Percentiles rank a stretch among this genome's conserved stretches.
phyloP scores from a whole-genome alignment of 2,329 filamentous ascomycete species.

The Fusarium sp. region DNA sequence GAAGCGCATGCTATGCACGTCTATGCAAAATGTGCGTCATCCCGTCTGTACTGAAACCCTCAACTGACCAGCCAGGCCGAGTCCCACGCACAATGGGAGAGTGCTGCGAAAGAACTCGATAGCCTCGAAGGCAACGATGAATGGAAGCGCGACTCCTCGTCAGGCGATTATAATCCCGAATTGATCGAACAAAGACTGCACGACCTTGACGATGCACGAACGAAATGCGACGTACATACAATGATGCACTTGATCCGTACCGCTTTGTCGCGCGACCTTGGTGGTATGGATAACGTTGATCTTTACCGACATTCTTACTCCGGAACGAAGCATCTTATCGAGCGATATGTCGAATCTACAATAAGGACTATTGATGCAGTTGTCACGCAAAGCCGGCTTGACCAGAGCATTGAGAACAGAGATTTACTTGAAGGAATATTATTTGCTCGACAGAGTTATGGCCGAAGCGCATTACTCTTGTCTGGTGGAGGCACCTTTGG shows the following conservation, averaged over 20 bases:
- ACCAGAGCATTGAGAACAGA: slow-evolving; percentile 65
- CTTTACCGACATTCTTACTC: slow-evolving; percentile 86
- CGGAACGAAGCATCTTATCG: slow-evolving; percentile 87
- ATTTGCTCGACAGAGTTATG: slow-evolving; percentile 80
- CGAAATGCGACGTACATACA: slow-evolving; percentile 73
- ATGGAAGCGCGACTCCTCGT: slow-evolving; percentile 76
- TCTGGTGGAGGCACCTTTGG: slow-evolving; percentile 91
- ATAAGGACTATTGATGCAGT: slow-evolving; percentile 77
- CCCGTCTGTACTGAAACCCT: neutral
- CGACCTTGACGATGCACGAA: slow-evolving; percentile 78
- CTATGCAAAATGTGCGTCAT: slow-evolving; percentile 70
- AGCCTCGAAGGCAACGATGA: slow-evolving; percentile 79
- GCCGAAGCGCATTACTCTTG: slow-evolving; percentile 82
- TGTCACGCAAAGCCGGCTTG: slow-evolving; percentile 66
- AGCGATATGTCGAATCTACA: slow-evolving; percentile 84
- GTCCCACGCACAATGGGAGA: slow-evolving; percentile 76
- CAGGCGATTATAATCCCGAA: slow-evolving; percentile 75
- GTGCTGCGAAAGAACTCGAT: slow-evolving; percentile 80
- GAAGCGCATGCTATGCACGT: slow-evolving; percentile 69
- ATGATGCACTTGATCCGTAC: slow-evolving; percentile 88
- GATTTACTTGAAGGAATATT: slow-evolving; percentile 74
- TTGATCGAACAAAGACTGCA: slow-evolving; percentile 75
- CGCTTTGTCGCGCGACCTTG: slow-evolving; percentile 80
- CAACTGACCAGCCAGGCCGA: slow-evolving; percentile 63
- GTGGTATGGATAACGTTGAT: slow-evolving; percentile 83